Evolutionary conservation across 495 filamentous ascomycete species (phyloP), one percentile per base, ranked within the genome.

Genomic region (Aspergillus campestris): DNA sequence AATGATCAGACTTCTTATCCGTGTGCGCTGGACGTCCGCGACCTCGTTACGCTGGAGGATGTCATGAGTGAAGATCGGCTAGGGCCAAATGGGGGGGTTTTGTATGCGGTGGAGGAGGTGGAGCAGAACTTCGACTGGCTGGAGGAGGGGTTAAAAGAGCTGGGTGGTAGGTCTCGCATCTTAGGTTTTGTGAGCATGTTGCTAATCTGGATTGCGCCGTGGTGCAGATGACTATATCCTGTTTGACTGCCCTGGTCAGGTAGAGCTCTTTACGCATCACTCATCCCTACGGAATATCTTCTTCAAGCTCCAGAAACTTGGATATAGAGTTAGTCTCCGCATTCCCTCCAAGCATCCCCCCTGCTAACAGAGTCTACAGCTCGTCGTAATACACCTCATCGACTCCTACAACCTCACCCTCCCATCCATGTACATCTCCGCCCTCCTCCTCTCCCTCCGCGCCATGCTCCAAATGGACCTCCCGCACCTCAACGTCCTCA

Each of bases 401-500:
- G 92, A 98, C 60, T 89, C 86, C 8, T 91, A 95, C 61, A 87
- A 84, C 62, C 78, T 95, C 29, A 92, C 89, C 0, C 78, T 89
- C 39, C 92, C 92, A 0, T 94, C 89, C 18, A 83, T 95, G 55
- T 98, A 92, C 65, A 87, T 98, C 42, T 95, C 91, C 51, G 85
- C 90, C 42, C 74, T 97, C 45, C 80, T 98, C 43, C 84, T 97
- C 31, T 88, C 87, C 32, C 80, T 98, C 44, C 84, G 92, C 50
- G 86, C 87, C 53, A 98, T 98, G 92, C 80, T 98, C 29, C 91
- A 96, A 68, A 87, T 98, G 71, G 91, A 95, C 58, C 81, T 97
- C 29, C 87, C 92, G 10, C 87, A 95, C 56, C 73, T 98, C 44
- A 97, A 98, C 61, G 86, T 97, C 45, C 75, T 98, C 18, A 95